Evolutionary conservation across 2,329 filamentous ascomycete genomes (phyloP).

Genomic region (Penicillium sp.): DNA sequence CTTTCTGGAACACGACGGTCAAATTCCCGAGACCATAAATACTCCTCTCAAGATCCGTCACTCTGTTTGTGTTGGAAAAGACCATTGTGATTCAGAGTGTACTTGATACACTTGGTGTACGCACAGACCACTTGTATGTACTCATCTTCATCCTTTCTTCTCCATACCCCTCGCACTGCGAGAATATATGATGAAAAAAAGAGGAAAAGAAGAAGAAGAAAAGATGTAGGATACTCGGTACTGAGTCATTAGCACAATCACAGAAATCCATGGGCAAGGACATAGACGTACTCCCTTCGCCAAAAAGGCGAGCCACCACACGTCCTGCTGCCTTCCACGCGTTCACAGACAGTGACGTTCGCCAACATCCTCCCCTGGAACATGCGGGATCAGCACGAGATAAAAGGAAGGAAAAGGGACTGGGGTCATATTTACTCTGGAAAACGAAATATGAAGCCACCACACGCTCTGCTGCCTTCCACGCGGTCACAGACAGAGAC

Average conservation of each 20-base stretch:
- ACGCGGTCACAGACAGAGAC: neutral
- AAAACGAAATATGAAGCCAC: neutral
- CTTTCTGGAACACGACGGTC: neutral
- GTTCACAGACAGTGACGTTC: neutral
- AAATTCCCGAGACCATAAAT: neutral
- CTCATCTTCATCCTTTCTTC: neutral
- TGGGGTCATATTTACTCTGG: neutral
- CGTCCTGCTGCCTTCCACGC: neutral
- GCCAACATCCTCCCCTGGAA: neutral
- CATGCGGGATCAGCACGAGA: neutral
- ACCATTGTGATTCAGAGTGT: neutral
- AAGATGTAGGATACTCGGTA: neutral
- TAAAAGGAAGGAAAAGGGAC: neutral
- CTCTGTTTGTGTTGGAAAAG: neutral
- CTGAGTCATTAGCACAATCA: neutral
- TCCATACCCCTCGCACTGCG: neutral
- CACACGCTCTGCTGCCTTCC: neutral
- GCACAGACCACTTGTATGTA: neutral
- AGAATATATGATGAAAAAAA: constrained; percentile 2
- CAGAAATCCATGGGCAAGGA: neutral
- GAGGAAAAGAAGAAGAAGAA: neutral
- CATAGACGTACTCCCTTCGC: neutral
- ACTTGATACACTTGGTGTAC: neutral
- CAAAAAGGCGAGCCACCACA: neutral
- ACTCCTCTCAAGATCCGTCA: neutral